Evolutionary conservation across 2,329 filamentous ascomycete species (phyloP).

Genomic region (Pestalotiopsis sp.): DNA sequence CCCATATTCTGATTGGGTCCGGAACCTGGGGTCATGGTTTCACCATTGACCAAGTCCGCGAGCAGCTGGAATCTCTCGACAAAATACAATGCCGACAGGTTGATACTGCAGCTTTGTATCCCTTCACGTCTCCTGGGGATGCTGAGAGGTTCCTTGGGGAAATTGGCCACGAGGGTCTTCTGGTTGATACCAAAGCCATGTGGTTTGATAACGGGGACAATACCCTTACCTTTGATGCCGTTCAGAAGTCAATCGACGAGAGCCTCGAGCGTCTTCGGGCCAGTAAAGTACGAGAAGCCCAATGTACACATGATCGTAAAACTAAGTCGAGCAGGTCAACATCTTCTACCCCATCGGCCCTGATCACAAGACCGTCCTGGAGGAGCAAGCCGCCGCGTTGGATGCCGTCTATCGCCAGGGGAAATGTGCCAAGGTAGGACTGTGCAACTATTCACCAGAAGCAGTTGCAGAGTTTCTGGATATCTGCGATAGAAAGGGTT

Average conservation of each 20-base stretch:
- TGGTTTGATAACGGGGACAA: constrained; percentile 17
- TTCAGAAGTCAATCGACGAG: constrained; percentile 12
- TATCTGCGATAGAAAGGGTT: constrained; percentile 39
- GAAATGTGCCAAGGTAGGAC: constrained; percentile 42
- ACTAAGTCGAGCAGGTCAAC: constrained; percentile 9
- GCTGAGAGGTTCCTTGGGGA: constrained; percentile 18
- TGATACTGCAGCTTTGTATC: constrained; percentile 17
- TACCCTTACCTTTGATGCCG: constrained; percentile 15
- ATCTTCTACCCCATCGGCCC: constrained; percentile 67
- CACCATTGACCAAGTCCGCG: constrained; percentile 9
- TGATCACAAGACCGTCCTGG: constrained; percentile 55
- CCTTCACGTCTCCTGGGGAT: constrained; percentile 13
- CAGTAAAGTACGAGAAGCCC: constrained; percentile 2
- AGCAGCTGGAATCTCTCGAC: constrained; percentile 14
- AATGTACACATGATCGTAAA: background rate
- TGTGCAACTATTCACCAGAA: constrained; percentile 46
- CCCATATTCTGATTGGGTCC: constrained; percentile 16
- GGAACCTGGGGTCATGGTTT: constrained; percentile 21
- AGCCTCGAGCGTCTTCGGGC: constrained; percentile 2
- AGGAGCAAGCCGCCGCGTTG: constrained; percentile 62
- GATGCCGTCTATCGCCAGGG: constrained; percentile 62
- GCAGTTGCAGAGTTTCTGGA: constrained; percentile 40
- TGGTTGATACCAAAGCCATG: constrained; percentile 18
- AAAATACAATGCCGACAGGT: constrained; percentile 16
- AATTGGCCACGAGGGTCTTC: constrained; percentile 7